phyloP scores from a whole-genome alignment of 768 basidiomycete species.

The Pulveroboletus ravenelii region DNA sequence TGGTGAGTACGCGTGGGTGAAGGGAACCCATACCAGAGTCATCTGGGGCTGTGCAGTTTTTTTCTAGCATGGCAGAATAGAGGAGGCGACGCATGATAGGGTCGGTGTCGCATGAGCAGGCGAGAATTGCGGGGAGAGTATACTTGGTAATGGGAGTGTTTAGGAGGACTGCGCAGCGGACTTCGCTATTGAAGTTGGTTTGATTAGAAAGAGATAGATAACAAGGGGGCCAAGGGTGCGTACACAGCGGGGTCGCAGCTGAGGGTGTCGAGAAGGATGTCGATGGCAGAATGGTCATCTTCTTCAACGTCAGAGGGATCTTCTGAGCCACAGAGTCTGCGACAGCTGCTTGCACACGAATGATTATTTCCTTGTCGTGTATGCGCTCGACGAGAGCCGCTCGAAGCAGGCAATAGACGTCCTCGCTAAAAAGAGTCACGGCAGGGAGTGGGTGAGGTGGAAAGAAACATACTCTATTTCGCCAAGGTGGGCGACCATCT shows the following conservation, averaged over 20 bases:
- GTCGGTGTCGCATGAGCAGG: conserved; percentile 78
- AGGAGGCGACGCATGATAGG: conserved; percentile 66
- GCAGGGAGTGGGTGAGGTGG: background rate
- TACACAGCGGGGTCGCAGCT: conserved; percentile 73
- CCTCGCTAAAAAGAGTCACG: conserved; percentile 50
- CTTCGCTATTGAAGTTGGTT: conserved; percentile 54
- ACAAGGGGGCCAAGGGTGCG: conserved; percentile 24
- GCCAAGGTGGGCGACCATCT: conserved; percentile 76
- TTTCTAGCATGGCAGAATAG: conserved; percentile 56
- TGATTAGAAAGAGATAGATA: background rate
- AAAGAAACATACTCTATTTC: conserved; percentile 70
- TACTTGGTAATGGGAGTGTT: conserved; percentile 56
- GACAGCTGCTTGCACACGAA: conserved; percentile 77
- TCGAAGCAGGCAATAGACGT: conserved; percentile 62
- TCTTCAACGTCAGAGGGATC: conserved; percentile 53
- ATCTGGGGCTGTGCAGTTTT: conserved; percentile 31
- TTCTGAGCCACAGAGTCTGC: conserved; percentile 75
- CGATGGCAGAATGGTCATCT: conserved; percentile 42
- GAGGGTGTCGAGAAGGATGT: conserved; percentile 64
- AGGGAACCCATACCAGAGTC: conserved; percentile 45
- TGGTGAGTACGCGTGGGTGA: conserved; percentile 61
- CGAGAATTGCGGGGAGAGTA: conserved; percentile 64
- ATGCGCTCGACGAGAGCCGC: conserved; percentile 63
- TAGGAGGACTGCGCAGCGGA: conserved; percentile 73
- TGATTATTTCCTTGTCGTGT: conserved; percentile 69